Evolutionary conservation across 345 rosid species (phyloP).

Genomic region (Brassica juncea): DNA sequence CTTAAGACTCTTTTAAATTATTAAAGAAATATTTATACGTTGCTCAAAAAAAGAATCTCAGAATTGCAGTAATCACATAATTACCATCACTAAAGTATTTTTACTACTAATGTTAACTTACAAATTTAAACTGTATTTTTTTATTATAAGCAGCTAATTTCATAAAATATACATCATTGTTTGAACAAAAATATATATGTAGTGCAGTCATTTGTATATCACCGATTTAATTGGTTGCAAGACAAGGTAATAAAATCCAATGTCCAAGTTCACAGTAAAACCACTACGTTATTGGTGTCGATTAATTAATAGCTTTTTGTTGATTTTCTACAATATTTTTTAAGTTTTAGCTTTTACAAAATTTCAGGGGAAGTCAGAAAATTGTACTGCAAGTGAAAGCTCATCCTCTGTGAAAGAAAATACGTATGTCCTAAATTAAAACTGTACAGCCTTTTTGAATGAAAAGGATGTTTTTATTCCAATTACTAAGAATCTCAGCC

Average conservation of each 20-base stretch:
- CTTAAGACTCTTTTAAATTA: no score
- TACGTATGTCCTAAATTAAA: constrained; percentile 15
- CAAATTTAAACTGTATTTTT: not conserved
- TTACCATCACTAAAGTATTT: not conserved
- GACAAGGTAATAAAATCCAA: not conserved
- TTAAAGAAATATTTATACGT: no score
- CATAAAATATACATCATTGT: not conserved
- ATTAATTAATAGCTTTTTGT: not conserved
- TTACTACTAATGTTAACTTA: not conserved
- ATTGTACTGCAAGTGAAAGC: constrained; percentile 37
- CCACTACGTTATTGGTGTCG: not conserved
- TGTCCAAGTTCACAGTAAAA: not conserved
- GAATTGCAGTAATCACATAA: not conserved
- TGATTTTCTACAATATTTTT: not conserved
- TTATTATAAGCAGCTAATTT: not conserved
- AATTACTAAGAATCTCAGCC: constrained; percentile 17
- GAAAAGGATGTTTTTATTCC: constrained; percentile 33
- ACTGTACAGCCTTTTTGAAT: constrained; percentile 29
- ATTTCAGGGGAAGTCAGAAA: not conserved
- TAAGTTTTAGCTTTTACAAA: not conserved
- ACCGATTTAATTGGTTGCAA: not conserved
- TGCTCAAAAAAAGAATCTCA: not conserved
- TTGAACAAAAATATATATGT: not conserved
- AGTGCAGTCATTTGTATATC: not conserved
- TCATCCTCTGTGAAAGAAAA: constrained; percentile 20